phyloP scores from a whole-genome alignment of 257 asterid genomes.

The Rhazya stricta region DNA sequence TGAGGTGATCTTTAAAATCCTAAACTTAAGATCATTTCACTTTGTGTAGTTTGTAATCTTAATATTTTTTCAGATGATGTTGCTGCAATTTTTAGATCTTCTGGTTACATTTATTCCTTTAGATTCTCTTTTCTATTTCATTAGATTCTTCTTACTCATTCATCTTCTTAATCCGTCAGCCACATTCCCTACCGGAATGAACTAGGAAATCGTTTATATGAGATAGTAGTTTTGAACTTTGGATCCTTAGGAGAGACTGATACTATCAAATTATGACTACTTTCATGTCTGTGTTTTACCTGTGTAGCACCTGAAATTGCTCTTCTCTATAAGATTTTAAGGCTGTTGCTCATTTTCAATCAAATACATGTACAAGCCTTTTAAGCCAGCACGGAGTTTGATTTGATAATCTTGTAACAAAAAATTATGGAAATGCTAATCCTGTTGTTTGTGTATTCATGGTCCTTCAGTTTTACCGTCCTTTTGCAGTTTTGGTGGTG shows the following conservation, averaged over 20 bases:
- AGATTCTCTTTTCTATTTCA: not conserved
- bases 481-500: conserved; percentile 51
- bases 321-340: not conserved
- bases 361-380: not conserved
- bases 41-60: not conserved
- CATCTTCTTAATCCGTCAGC: not conserved
- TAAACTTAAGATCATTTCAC: not conserved
- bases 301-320: not conserved
- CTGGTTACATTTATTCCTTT: not conserved
- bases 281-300: not conserved
- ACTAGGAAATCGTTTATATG: not conserved
- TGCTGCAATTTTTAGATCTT: not conserved
- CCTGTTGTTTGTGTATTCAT: not conserved
- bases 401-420: not conserved
- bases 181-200: not conserved
- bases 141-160: not conserved
- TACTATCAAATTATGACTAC: not conserved
- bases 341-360: not conserved
- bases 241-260: not conserved
- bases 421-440: not conserved
- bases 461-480: conserved; percentile 17
- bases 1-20: not conserved
- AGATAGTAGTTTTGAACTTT: not conserved
- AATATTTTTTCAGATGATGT: not conserved
- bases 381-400: not conserved